Evolutionary conservation across 2,329 filamentous ascomycete genomes (phyloP).

Genomic region (Ophiosphaerella korrae): DNA sequence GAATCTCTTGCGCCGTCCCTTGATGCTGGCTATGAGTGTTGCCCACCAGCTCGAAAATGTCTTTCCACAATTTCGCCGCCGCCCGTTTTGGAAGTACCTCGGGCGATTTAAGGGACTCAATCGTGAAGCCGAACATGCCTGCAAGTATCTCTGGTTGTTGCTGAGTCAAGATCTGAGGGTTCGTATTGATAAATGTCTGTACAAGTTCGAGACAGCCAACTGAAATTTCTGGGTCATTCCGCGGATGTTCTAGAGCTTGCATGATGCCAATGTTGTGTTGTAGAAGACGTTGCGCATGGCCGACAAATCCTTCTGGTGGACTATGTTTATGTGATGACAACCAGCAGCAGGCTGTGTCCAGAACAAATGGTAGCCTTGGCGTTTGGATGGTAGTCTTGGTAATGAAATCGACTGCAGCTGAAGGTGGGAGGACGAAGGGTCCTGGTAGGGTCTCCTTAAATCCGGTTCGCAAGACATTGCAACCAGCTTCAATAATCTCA

Average conservation of each 20-base stretch:
- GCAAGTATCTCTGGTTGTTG: slow-evolving; percentile 64
- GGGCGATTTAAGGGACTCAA: slow-evolving; percentile 71
- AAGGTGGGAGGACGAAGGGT: slow-evolving; percentile 75
- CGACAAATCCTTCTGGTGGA: slow-evolving; percentile 45
- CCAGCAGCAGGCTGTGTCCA: slow-evolving; percentile 74
- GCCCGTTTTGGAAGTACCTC: slow-evolving; percentile 78
- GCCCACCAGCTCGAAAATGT: slow-evolving; percentile 41
- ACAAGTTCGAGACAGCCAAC: slow-evolving; percentile 77
- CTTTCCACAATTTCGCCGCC: slow-evolving; percentile 73
- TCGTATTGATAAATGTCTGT: slow-evolving; percentile 65
- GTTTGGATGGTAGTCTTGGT: slow-evolving; percentile 63
- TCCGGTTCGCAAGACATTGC: slow-evolving; percentile 72
- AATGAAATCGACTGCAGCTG: slow-evolving; percentile 70
- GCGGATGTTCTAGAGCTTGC: slow-evolving; percentile 64
- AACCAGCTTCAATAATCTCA: slow-evolving; percentile 74
- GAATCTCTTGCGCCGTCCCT: slow-evolving; percentile 41
- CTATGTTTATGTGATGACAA: slow-evolving; percentile 51
- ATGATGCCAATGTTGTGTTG: slow-evolving; percentile 68
- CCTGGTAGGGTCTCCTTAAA: slow-evolving; percentile 76
- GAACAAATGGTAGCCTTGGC: slow-evolving; percentile 69
- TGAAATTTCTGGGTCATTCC: slow-evolving; percentile 71
- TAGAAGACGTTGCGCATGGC: slow-evolving; percentile 48
- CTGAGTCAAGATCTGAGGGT: slow-evolving; percentile 66
- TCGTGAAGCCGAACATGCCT: slow-evolving; percentile 72
- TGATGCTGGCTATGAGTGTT: slow-evolving; percentile 35